phyloP scores from a whole-genome alignment of 2,329 filamentous ascomycete genomes.

The Trichoderma brevicompactum region DNA sequence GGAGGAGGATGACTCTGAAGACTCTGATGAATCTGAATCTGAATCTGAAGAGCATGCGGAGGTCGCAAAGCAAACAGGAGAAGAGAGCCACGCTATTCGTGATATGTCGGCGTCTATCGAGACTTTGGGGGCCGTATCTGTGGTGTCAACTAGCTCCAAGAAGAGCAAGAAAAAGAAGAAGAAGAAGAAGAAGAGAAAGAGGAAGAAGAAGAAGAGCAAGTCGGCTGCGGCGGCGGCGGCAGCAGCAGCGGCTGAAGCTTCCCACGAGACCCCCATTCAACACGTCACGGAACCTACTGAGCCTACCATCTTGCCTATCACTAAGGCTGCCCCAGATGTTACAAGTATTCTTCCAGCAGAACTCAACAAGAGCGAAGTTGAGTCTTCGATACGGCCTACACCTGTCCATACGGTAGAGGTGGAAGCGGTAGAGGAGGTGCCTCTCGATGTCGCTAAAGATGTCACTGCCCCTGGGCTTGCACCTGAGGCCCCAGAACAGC shows the following conservation, averaged over 20 bases:
- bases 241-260: slow-evolving; percentile 10
- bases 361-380: neutral
- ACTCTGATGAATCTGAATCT: slow-evolving; percentile 25
- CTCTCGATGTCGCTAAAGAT: neutral
- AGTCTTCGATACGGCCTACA: neutral
- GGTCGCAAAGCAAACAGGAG: neutral
- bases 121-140: neutral
- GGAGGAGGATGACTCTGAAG: slow-evolving; percentile 22
- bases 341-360: neutral
- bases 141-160: slow-evolving; percentile 26
- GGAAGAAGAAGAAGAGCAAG: slow-evolving; percentile 13
- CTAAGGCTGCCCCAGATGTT: neutral
- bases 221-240: neutral
- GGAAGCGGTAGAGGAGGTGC: neutral
- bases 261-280: neutral
- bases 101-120: slow-evolving; percentile 21
- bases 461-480: neutral
- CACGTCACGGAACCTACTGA: neutral
- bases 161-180: slow-evolving; percentile 31
- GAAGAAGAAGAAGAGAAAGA: slow-evolving; percentile 22
- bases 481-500: neutral
- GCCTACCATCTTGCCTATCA: neutral
- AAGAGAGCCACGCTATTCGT: slow-evolving; percentile 9
- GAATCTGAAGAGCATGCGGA: slow-evolving; percentile 3
- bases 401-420: neutral